Base-by-base conservation (phyloP, 495 filamentous ascomycete species). In the Letharia lupina region DNA sequence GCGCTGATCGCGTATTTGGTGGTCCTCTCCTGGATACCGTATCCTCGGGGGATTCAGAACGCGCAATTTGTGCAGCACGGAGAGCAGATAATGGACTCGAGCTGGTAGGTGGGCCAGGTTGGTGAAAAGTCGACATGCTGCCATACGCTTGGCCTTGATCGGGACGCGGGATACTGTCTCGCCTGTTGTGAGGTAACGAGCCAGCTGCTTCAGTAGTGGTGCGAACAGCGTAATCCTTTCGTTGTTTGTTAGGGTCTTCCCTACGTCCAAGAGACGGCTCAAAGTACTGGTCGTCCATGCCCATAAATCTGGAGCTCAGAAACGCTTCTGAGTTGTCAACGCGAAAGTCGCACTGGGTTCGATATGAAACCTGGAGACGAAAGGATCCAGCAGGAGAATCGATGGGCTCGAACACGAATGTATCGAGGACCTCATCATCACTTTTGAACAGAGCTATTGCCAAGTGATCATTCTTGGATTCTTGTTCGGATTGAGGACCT, bases 261-360 rank as follows among this genome's bases (percentile, higher is more conserved):
- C 71, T 71, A 44, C 70, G 67, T n/a, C 76, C 78, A 23, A 93
- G 75, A 4, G 90, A 91, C 12, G 90, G 91, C 60, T 85, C 84
- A 74, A 96, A 94, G 70, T 88, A 90, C 48, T 89, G 86, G 72
- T 96, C 91, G 70, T 97, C 93, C 20, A 89, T 83, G 20, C 91
- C 91, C 85, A 96, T 93, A 72, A 94, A 91, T n/a, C 89, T 87
- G n/a, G 92, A 96, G 76, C 93, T 96, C 44, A 98, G 73, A 28
- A 97, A 75, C 7, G 92, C 87, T 76, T 98, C 94, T 0, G 91
- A 87, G 71, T 96, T 91, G 70, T 95, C 93, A 23, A 96, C 86
- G 23, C 90, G 85, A 77, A 98, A 97, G 69, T 89, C 91, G 76
- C 89, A 95, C 71, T 91, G 89, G 45, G 83, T 89, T 64, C 94